Evolutionary conservation across 371 early-diverging fungal species (phyloP).

Genomic region (Lichtheimia ornata): DNA sequence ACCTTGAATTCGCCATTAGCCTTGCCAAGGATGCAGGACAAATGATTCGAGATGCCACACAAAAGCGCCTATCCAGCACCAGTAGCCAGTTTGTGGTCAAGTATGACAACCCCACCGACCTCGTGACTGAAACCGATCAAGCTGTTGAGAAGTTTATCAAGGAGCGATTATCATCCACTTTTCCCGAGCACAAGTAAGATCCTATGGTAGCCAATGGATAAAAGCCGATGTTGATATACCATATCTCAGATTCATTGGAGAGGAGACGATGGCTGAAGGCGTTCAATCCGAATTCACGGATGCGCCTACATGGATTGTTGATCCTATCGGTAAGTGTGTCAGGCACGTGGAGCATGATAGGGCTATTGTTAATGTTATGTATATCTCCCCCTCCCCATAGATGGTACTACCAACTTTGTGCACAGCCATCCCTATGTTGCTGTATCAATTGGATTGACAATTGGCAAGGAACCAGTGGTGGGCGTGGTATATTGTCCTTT

Average conservation of each 20-base stretch:
- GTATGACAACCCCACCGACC: constrained; percentile 73
- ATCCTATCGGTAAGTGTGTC: constrained; percentile 71
- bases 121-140: constrained; percentile 85
- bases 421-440: constrained; percentile 88
- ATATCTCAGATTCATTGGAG: constrained; percentile 77
- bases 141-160: constrained; percentile 77
- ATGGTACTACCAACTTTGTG: constrained; percentile 91
- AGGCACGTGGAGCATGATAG: not conserved
- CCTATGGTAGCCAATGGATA: not conserved
- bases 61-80: constrained; percentile 52
- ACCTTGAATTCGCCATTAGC: constrained; percentile 53
- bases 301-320: constrained; percentile 90
- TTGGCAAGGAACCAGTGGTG: constrained; percentile 73
- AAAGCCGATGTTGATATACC: not conserved
- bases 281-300: constrained; percentile 64
- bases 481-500: constrained; percentile 94
- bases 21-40: constrained; percentile 68
- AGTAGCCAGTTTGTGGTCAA: constrained; percentile 48
- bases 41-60: constrained; percentile 61
- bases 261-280: constrained; percentile 75
- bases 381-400: constrained; percentile 22
- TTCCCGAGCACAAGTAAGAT: constrained; percentile 66
- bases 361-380: not conserved
- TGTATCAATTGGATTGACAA: constrained; percentile 82
- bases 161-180: constrained; percentile 54